phyloP scores from a whole-genome alignment of 345 rosid species.

The Eucalyptus camaldulensis region DNA sequence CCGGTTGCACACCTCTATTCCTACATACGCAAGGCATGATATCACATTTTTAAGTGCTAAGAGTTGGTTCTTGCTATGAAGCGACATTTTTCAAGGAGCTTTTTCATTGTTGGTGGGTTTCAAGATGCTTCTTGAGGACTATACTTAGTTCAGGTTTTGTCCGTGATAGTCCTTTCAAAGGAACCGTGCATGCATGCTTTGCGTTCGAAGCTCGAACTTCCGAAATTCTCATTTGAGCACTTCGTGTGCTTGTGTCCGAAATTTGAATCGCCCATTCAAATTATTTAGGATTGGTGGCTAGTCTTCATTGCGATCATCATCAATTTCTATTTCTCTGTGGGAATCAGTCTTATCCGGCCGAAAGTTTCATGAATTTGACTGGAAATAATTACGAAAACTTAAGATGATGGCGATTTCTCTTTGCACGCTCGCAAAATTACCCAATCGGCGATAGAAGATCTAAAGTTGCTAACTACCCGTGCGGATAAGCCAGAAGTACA shows the following conservation, averaged over 20 bases:
- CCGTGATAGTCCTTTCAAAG: not conserved
- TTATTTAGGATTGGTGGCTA: not conserved
- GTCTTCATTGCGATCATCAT: not conserved
- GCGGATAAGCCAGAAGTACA: not conserved
- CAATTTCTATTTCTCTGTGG: not conserved
- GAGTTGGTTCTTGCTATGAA: not conserved
- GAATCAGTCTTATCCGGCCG: not conserved
- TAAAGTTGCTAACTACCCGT: not conserved
- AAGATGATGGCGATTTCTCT: not conserved
- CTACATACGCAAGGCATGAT: not conserved
- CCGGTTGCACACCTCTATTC: too few species aligned
- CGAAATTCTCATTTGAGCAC: not conserved
- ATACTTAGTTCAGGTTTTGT: not conserved
- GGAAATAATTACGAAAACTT: not conserved
- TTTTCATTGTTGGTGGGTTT: not conserved
- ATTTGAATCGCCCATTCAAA: not conserved
- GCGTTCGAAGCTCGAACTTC: not conserved
- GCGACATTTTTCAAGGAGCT: not conserved
- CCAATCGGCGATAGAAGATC: not conserved
- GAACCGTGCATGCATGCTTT: not conserved
- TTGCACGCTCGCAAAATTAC: not conserved
- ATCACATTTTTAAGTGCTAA: not conserved
- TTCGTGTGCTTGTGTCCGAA: not conserved
- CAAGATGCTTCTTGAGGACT: not conserved
- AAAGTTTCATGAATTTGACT: not conserved